These are phyloP conservation scores for Murraya koenigii DNA, from an alignment of 345 rosid genomes.

Conservation along the genomic window DNA sequence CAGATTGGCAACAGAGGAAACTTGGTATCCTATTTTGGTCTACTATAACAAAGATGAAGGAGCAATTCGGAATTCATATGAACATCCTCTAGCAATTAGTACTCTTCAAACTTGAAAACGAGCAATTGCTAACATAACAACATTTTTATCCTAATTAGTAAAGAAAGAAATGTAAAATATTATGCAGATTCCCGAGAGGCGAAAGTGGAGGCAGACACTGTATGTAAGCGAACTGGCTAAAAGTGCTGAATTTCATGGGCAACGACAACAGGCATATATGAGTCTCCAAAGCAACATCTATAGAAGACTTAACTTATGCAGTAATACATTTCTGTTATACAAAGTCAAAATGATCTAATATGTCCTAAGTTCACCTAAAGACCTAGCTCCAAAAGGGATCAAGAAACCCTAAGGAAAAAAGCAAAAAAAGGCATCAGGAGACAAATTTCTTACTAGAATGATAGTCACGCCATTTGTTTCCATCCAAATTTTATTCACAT, in stretches of 20 bases:
- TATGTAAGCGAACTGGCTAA: background rate
- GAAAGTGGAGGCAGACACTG: background rate
- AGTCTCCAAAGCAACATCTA: background rate
- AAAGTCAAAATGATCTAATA: background rate
- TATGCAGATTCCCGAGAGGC: too few relatives aligned
- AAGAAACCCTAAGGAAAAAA: background rate
- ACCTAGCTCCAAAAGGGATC: background rate
- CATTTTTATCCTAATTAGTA: too few relatives aligned
- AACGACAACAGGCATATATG: background rate
- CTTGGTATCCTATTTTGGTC: background rate
- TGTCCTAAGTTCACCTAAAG: background rate
- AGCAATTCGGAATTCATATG: background rate
- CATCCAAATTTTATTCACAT: background rate
- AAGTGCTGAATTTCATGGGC: background rate
- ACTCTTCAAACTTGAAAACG: background rate
- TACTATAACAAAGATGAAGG: background rate
- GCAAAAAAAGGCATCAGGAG: background rate
- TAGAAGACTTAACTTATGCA: background rate
- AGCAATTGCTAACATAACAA: background rate
- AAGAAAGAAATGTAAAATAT: too few relatives aligned
- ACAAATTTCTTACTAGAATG: background rate
- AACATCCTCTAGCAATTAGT: background rate
- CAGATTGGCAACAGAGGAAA: background rate
- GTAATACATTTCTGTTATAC: background rate
- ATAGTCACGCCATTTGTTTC: background rate